These are phyloP conservation scores for Ulota crispa DNA, from an alignment of 225 moss, liverwort and hornwort species.

Conservation along the genomic window DNA sequence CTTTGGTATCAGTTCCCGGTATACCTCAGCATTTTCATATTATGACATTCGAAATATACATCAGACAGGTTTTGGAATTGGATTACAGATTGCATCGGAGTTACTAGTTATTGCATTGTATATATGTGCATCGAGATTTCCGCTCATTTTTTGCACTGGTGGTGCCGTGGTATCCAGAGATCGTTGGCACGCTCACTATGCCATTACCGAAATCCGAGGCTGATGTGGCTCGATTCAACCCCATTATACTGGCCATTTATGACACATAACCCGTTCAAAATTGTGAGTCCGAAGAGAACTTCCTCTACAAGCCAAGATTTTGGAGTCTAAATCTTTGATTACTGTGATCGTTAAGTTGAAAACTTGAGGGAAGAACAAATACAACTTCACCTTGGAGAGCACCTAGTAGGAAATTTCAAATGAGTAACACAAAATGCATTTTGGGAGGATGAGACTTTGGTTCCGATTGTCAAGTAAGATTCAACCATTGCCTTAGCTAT, in stretches of 20 bases:
- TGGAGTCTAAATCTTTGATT: no score
- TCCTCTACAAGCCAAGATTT: no score
- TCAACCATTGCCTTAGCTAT: no score
- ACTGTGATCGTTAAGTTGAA: no score
- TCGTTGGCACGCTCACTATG: background rate
- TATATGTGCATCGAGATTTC: background rate
- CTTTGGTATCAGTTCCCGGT: slow-evolving; percentile 14
- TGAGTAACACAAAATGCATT: no score
- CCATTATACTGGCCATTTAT: background rate
- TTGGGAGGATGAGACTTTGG: no score
- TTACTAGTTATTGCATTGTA: background rate
- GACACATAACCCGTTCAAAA: background rate
- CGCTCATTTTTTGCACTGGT: background rate
- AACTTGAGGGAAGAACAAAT: no score
- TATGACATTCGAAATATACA: slow-evolving; percentile 17
- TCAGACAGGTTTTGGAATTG: slow-evolving; percentile 5
- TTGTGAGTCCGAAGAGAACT: no score
- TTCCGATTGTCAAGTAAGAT: no score
- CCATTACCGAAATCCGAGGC: background rate
- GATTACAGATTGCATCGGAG: background rate
- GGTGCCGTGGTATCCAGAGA: background rate
- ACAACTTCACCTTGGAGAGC: no score
- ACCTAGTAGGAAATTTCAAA: no score
- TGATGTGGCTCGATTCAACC: background rate
- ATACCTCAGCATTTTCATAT: slow-evolving; percentile 20